Evolutionary conservation across 2,329 filamentous ascomycete species (phyloP).

Genomic region (Venturia aucupariae): DNA sequence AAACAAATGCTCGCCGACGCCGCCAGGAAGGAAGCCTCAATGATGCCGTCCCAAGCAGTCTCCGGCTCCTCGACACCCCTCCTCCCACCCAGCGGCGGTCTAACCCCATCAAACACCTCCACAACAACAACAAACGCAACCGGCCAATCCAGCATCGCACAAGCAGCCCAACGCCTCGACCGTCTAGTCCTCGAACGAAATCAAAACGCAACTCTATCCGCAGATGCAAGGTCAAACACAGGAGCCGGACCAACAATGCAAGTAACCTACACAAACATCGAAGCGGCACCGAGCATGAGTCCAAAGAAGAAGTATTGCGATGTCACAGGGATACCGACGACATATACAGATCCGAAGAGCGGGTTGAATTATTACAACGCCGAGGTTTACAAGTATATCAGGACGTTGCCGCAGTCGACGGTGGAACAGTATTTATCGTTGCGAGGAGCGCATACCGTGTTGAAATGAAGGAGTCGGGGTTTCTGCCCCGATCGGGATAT

Average conservation of each 20-base stretch:
- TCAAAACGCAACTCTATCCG: slow-evolving; percentile 28
- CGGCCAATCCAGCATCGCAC: slow-evolving; percentile 58
- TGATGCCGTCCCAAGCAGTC: slow-evolving; percentile 70
- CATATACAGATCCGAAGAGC: slow-evolving; percentile 92
- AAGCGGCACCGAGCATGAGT: slow-evolving; percentile 80
- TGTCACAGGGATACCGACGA: slow-evolving; percentile 82
- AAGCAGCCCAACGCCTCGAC: slow-evolving; percentile 76
- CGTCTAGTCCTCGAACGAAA: slow-evolving; percentile 85
- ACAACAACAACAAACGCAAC: slow-evolving; percentile 44
- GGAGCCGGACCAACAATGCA: slow-evolving; percentile 20
- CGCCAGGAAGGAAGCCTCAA: slow-evolving; percentile 79
- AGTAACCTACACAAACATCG: slow-evolving; percentile 92
- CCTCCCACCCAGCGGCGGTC: slow-evolving; percentile 24
- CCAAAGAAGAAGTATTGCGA: slow-evolving; percentile 90
- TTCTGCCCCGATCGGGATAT: not conserved
- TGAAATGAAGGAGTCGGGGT: slow-evolving; percentile 63
- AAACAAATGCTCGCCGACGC: slow-evolving; percentile 92
- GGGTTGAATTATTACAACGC: slow-evolving; percentile 84
- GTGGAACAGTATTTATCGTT: slow-evolving; percentile 85
- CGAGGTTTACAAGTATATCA: slow-evolving; percentile 80
- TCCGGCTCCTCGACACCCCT: slow-evolving; percentile 62
- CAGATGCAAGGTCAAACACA: slow-evolving; percentile 27
- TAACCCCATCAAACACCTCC: slow-evolving; percentile 22
- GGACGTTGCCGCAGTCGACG: slow-evolving; percentile 68
- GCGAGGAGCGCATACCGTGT: slow-evolving; percentile 80